Evolutionary conservation across 345 rosid species (phyloP).

Genomic region (Linum usitatissimum): DNA sequence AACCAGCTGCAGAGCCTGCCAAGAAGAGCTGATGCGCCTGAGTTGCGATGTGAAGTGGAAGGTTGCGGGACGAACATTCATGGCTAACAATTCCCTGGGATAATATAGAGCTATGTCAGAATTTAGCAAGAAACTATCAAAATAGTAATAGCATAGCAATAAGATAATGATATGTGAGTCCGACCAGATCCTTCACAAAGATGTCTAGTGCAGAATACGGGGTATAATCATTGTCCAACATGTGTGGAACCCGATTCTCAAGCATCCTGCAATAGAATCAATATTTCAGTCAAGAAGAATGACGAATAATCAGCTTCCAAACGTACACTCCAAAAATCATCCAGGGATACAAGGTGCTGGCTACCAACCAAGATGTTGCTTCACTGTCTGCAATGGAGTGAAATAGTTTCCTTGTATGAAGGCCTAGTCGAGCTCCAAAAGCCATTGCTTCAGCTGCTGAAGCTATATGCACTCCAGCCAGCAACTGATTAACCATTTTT

Average conservation of each 20-base stretch:
- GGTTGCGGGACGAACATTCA: conserved; percentile 56
- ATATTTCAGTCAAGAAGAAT: not conserved
- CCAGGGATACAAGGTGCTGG: not conserved
- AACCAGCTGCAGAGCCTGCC: conserved; percentile 94
- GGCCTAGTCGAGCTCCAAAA: conserved; percentile 85
- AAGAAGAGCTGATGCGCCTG: conserved; percentile 71
- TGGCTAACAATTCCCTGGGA: conserved; percentile 76
- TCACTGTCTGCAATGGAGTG: conserved; percentile 44
- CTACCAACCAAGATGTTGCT: conserved; percentile 82
- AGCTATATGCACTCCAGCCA: conserved; percentile 98
- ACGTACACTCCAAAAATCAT: not conserved
- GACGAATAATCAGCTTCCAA: not conserved
- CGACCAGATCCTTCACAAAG: conserved; percentile 93
- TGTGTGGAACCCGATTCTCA: conserved; percentile 95
- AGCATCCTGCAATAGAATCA: conserved; percentile 66
- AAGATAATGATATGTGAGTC: conserved; percentile 14
- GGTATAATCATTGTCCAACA: conserved; percentile 86
- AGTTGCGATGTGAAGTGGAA: conserved; percentile 79
- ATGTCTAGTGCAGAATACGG: conserved; percentile 94
- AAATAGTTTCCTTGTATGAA: conserved; percentile 62
- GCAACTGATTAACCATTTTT: conserved; percentile 92
- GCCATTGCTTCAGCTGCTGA: conserved; percentile 98
- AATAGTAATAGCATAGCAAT: conserved; percentile 2
- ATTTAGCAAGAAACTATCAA: not conserved
- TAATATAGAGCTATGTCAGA: conserved; percentile 12